Percentiles rank a stretch among this genome's conserved stretches.
These are phyloP conservation scores for Lophiotrema nucula DNA, from an alignment of 495 filamentous ascomycete species.

Conservation along the genomic window DNA sequence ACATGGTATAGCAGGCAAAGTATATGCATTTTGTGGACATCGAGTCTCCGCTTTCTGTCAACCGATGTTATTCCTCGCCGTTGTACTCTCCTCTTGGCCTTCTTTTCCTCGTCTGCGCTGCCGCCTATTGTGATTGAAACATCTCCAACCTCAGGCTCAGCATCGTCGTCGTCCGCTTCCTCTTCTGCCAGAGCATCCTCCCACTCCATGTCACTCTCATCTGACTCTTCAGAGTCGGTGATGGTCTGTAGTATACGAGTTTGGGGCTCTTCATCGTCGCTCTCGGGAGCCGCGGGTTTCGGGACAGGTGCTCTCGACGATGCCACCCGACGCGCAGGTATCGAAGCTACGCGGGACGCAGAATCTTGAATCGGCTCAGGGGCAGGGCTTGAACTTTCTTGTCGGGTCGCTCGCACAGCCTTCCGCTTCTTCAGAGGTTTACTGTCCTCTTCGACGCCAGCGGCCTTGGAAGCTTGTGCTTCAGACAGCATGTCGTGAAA, in stretches of 20 bases:
- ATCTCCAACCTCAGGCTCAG: slow-evolving; percentile 43
- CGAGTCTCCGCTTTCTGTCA: slow-evolving; percentile 69
- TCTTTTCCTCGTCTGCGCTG: slow-evolving; percentile 41
- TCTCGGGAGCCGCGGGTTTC: neutral
- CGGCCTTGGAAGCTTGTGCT: slow-evolving; percentile 14
- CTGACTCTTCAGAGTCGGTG: slow-evolving; percentile 38
- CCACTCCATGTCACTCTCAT: slow-evolving; percentile 67
- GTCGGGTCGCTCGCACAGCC: neutral
- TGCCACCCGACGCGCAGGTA: neutral
- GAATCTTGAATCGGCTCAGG: neutral
- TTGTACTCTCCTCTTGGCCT: slow-evolving; percentile 42
- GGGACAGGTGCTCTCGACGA: neutral
- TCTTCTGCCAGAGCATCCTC: slow-evolving; percentile 60
- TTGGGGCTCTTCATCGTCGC: slow-evolving; percentile 1
- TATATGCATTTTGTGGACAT: slow-evolving; percentile 83
- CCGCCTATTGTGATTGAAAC: slow-evolving; percentile 61
- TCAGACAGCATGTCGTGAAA: slow-evolving; percentile 28
- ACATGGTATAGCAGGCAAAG: slow-evolving; percentile 77
- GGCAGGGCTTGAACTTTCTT: neutral
- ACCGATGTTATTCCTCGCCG: slow-evolving; percentile 61
- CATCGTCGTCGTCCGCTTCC: slow-evolving; percentile 37
- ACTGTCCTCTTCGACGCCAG: slow-evolving; percentile 22
- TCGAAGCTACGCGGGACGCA: neutral
- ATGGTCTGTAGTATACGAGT: slow-evolving; percentile 20
- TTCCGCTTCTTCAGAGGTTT: slow-evolving; percentile 32